Evolutionary conservation across 129 eudicot species (phyloP).

Genomic region (Daucus carota): DNA sequence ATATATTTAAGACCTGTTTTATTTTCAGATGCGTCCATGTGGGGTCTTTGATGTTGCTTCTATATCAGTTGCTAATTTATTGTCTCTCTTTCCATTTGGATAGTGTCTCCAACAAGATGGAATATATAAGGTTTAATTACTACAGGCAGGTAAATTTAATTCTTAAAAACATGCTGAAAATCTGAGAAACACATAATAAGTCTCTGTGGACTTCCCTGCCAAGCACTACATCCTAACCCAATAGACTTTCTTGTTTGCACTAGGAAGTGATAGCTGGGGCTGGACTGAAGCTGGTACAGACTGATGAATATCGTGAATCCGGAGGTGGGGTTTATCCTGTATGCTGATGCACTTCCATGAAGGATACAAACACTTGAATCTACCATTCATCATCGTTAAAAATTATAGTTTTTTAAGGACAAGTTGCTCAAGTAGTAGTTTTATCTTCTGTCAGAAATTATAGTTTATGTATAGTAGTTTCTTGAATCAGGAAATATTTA

Average conservation of each 20-base stretch:
- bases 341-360: slow-evolving; percentile 74
- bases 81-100: slow-evolving; percentile 78
- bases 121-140: slow-evolving; percentile 83
- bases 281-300: slow-evolving; percentile 69
- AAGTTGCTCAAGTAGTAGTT: too few species aligned
- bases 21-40: slow-evolving; percentile 69
- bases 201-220: neutral
- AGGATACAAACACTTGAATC: slow-evolving; percentile 70
- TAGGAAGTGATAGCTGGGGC: slow-evolving; percentile 84
- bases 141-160: slow-evolving; percentile 27
- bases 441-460: too few species aligned
- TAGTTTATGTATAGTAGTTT: too few species aligned
- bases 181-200: neutral
- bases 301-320: slow-evolving; percentile 91
- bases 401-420: too few species aligned
- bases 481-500: too few species aligned
- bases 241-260: slow-evolving; percentile 7
- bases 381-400: slow-evolving; percentile 82
- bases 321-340: slow-evolving; percentile 97
- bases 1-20: neutral
- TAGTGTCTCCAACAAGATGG: slow-evolving; percentile 68
- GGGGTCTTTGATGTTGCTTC: slow-evolving; percentile 90
- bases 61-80: slow-evolving; percentile 63
- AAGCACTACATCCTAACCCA: neutral
- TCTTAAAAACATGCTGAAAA: neutral